These are phyloP conservation scores for Botryobasidium botryosum DNA, from an alignment of 768 basidiomycete species.

Conservation along the genomic window DNA sequence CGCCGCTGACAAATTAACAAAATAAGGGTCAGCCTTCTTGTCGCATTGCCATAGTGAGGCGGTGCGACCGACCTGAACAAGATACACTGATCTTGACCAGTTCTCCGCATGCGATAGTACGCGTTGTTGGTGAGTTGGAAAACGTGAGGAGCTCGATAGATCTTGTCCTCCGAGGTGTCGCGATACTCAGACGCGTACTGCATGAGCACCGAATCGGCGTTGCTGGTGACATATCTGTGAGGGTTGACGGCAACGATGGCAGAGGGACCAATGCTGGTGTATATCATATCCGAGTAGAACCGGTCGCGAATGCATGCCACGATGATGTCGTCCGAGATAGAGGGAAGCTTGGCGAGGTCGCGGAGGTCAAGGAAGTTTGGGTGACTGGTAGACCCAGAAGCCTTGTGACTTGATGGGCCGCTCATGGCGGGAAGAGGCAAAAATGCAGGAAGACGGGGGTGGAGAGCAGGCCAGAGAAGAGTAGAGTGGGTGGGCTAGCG, in stretches of 20 bases:
- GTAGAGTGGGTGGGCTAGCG: too few relatives aligned
- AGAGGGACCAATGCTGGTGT: conserved; percentile 55
- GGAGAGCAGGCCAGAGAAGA: too few relatives aligned
- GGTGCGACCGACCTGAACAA: conserved; percentile 61
- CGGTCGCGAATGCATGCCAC: conserved; percentile 73
- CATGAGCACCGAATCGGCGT: conserved; percentile 67
- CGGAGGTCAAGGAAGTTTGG: too few relatives aligned
- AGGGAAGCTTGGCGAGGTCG: conserved; percentile 50
- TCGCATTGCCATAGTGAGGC: not conserved
- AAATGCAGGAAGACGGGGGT: too few relatives aligned
- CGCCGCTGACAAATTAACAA: conserved; percentile 44
- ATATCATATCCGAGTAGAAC: conserved; percentile 70
- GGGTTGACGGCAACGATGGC: conserved; percentile 80
- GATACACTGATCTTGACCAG: conserved; percentile 82
- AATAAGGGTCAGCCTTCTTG: not conserved
- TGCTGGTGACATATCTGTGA: conserved; percentile 73
- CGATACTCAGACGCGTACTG: conserved; percentile 80
- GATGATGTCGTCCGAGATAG: conserved; percentile 68
- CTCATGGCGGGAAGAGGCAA: too few relatives aligned
- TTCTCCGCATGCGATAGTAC: conserved; percentile 92
- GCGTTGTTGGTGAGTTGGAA: conserved; percentile 84
- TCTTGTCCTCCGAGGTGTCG: conserved; percentile 46
- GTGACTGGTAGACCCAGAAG: too few relatives aligned
- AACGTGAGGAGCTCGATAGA: conserved; percentile 62
- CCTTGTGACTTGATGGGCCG: too few relatives aligned